Percentiles rank a stretch among this genome's conserved stretches.
These are phyloP conservation scores for Monilinia fructicola DNA, from an alignment of 2,329 filamentous ascomycete genomes.

Conservation along the genomic window DNA sequence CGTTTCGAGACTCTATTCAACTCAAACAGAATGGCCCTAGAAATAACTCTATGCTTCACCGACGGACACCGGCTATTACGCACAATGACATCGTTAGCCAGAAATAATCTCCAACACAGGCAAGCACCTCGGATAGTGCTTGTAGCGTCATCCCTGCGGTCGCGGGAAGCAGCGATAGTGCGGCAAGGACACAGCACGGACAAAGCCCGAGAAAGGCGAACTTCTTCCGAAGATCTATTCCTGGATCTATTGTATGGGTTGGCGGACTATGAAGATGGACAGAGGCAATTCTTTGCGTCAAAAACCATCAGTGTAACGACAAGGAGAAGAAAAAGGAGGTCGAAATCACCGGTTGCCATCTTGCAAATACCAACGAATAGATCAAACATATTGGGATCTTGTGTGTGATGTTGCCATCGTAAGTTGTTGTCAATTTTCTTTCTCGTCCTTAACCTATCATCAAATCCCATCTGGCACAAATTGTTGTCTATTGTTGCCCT, in stretches of 20 bases:
- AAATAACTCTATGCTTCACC: too few species aligned
- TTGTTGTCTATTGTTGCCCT: neutral
- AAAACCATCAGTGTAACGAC: conserved; percentile 12
- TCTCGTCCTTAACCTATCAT: neutral
- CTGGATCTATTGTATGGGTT: conserved; percentile 31
- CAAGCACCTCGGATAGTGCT: neutral
- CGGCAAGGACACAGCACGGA: neutral
- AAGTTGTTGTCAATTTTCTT: neutral
- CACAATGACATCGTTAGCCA: too few species aligned
- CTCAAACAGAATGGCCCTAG: too few species aligned
- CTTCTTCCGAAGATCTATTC: neutral
- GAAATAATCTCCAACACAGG: too few species aligned
- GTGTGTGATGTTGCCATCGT: conserved; percentile 28
- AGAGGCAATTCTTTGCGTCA: conserved; percentile 23
- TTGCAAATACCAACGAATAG: conserved; percentile 24
- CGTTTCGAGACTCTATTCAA: too few species aligned
- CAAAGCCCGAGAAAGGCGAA: neutral
- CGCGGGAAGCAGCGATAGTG: neutral
- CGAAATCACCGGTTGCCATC: conserved; percentile 26
- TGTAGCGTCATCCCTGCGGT: neutral
- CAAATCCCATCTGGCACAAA: neutral
- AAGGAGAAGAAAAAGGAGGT: conserved; percentile 22
- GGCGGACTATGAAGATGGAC: neutral
- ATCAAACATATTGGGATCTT: conserved; percentile 24
- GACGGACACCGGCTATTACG: too few species aligned